Percentiles rank a stretch among this genome's conserved stretches.
phyloP scores from a whole-genome alignment of 805 yeast genomes.

The Yarrowia divulgata region DNA sequence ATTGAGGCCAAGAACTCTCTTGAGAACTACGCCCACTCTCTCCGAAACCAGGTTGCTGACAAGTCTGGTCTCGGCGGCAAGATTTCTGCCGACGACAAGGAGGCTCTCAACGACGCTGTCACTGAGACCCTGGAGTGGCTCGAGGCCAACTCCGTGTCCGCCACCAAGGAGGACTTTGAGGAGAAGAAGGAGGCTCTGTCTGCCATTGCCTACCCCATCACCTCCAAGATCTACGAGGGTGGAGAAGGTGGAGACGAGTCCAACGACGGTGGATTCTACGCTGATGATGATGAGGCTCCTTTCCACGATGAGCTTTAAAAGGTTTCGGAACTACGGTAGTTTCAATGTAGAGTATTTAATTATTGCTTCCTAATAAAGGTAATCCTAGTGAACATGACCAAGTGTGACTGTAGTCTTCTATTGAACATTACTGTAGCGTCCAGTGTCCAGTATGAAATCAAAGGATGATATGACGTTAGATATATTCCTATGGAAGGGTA shows the following conservation, averaged over 20 bases:
- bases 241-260: slow-evolving; percentile 53
- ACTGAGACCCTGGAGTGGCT: slow-evolving; percentile 87
- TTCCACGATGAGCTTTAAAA: slow-evolving; percentile 67
- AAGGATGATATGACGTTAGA: background rate
- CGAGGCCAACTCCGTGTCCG: slow-evolving; percentile 84
- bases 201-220: slow-evolving; percentile 87
- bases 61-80: slow-evolving; percentile 74
- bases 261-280: slow-evolving; percentile 58
- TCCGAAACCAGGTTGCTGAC: slow-evolving; percentile 71
- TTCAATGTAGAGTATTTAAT: slow-evolving; percentile 39
- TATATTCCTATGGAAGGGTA: slow-evolving; percentile 9
- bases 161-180: slow-evolving; percentile 90
- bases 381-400: slow-evolving; percentile 6
- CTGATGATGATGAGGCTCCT: slow-evolving; percentile 65
- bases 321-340: slow-evolving; percentile 32
- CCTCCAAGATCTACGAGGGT: slow-evolving; percentile 80
- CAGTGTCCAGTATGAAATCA: no score
- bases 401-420: no score
- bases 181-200: slow-evolving; percentile 87
- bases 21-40: slow-evolving; percentile 85
- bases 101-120: slow-evolving; percentile 83
- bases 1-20: slow-evolving; percentile 86
- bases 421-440: no score
- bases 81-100: slow-evolving; percentile 89
- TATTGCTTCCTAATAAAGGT: slow-evolving; percentile 38